Evolutionary conservation across 768 basidiomycete species (phyloP), one percentile per base, ranked within the genome.

Genomic region (Holtermanniella nyarrowii): DNA sequence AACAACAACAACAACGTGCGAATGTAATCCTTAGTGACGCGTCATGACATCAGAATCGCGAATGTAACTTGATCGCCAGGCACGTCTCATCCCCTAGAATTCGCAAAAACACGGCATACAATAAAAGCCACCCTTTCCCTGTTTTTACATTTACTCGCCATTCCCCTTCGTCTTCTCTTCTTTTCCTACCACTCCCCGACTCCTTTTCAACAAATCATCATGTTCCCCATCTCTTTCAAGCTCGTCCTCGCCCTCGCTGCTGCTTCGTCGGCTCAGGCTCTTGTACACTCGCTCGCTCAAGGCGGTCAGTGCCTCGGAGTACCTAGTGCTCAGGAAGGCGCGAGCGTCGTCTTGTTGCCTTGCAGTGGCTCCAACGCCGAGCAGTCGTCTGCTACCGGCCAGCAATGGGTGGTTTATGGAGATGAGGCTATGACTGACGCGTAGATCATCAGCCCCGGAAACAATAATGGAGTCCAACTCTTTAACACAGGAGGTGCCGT

Each of bases 381-480:
- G n/a, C 52, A 53, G 27, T 27, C 22, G 45, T 49, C 46, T 24
- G 43, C 49, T 3, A 61, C 60, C 23, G 54, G 54, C 11, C 60
- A 61, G 47, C 60, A 61, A 45, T 60, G 59, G 59, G 55, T 54
- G 40, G 23, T 46, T 54, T 22, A 39, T 5, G 14, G 21, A 37
- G 26, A 37, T 16, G 20, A 23, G 44, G n/a, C n/a, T n/a, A 44
- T 53, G 22, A 53, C 26, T 12, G 18, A 12, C 16, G 25, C 39
- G 11, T 25, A 49, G 54, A 27, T 55, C 44, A 57, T 61, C 52
- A 27, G 37, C 13, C 2, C 26, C 2, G 60, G 60, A 18, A 61
- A 61, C 57, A 61, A 61, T 44, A 48, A 44, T 26, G 60, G 54
- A 13, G 56, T 61, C 16, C 44, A 53, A 42, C 44, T 61, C 23